A percentile compares a stretch with the other conserved stretches of the same genome.
phyloP scores from a whole-genome alignment of 495 filamentous ascomycete genomes.

The Penicillium antarcticum region DNA sequence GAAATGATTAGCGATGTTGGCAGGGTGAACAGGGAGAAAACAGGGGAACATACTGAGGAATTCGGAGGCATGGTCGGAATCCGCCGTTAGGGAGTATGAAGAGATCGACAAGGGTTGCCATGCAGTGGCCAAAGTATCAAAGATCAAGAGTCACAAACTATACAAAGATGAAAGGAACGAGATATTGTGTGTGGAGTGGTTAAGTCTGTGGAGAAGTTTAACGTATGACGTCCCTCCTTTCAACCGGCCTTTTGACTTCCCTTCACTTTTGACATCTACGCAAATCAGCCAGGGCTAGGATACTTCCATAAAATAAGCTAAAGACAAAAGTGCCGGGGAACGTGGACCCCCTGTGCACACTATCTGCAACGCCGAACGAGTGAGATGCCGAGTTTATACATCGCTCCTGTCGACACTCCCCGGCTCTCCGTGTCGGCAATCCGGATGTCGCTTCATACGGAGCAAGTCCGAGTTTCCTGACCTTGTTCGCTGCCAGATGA shows the following conservation, averaged over 20 bases:
- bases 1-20: background rate
- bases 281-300: too few species aligned
- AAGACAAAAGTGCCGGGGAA: background rate
- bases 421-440: background rate
- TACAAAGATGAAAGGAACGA: background rate
- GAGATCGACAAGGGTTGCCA: slow-evolving; percentile 9
- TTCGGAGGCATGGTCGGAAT: slow-evolving; percentile 26
- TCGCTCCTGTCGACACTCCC: background rate
- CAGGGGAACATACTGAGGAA: slow-evolving; percentile 19
- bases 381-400: too few species aligned
- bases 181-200: background rate
- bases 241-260: background rate
- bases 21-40: background rate
- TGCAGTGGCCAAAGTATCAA: background rate
- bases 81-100: slow-evolving; percentile 14
- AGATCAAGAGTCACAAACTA: background rate
- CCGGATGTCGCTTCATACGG: slow-evolving; percentile 3
- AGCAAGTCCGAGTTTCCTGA: slow-evolving; percentile 5
- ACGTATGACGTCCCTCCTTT: slow-evolving; percentile 9
- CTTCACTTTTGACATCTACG: too few species aligned
- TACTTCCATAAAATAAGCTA: too few species aligned
- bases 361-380: too few species aligned
- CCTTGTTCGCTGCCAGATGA: background rate
- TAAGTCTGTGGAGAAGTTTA: background rate
- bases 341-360: background rate